Evolutionary conservation across 2,329 filamentous ascomycete species (phyloP), one percentile per base, ranked within the genome.

Genomic region (Pseudogymnoascus sp.): DNA sequence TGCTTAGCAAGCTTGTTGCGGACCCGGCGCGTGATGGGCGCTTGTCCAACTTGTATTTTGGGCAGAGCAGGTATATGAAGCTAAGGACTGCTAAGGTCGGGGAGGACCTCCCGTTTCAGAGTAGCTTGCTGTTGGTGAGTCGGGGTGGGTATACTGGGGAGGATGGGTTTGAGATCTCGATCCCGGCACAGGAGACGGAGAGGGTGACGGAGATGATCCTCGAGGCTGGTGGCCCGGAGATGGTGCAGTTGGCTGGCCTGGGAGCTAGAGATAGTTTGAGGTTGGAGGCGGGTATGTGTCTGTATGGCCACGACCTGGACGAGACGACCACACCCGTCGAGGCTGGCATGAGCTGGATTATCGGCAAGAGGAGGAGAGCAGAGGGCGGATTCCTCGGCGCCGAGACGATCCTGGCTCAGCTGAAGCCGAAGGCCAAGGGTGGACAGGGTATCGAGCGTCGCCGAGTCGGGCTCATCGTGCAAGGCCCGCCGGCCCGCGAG

Each of bases 281-380:
- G 56, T 86, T 99, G 31, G 95, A 99, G 79, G 95, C 95, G 0
- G 95, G 95, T 65, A 96, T 99, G 93, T 99, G 95, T 76, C 83
- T 99, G n/a, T 99, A 99, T 78, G 95, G 95, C n/a, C 91, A 98
- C 78, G 95, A 99, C 75, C 84, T 99, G 38, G 87, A 96, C 74
- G 93, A 96, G 64, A 79, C 79, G 0, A 89, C 84, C 10, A 90
- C 88, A 1, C 88, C 88, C 1, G 85, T 89, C 4, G 84, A 86
- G 72, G 88, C 83, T 1, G 81, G 79, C 1, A 77, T 91, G 0
- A 81, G 81, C 65, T 99, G 95, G 93, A 84, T 97, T 72, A 87
- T 99, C 65, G 88, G 89, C 67, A 92, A 91, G 73, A 85, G 88
- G 63, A 86, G 93, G 16, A 88, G 88, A 62, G 68, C 77, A 40